Base-by-base conservation (phyloP, 495 filamentous ascomycete species). In the Aspergillus homomorphus region DNA sequence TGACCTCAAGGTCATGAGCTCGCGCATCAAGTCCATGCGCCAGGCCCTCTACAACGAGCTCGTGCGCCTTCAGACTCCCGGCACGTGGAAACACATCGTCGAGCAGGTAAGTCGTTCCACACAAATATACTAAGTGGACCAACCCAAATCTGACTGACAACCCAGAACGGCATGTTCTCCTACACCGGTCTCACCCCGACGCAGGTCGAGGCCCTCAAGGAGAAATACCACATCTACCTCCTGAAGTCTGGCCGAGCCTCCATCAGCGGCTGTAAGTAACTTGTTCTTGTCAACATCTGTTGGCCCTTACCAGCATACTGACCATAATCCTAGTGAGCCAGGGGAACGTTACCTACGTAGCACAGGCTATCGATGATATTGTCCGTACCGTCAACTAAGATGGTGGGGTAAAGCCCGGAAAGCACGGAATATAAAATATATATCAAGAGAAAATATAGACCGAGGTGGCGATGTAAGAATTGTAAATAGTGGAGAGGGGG, bases 121-220 rank as follows among this genome's bases (percentile, higher is more conserved):
- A 21, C 19, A 14, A 26, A 21, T 38, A n/a, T n/a, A n/a, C n/a
- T n/a, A n/a, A n/a, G 8, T 21, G 42, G 24, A 14, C 14, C 19
- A 33, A 24, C 42, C 51, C 33, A 18, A 19, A 30, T 42, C 45
- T 14, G 48, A 19, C 12, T 16, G 12, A 49, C 26, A 60, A 3
- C 3, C 22, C 52, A 81, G 76, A 80, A 74, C 53, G 79, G 79
- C 30, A 82, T 82, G 79, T 82, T 82, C 62, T 79, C 76, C 44
- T 79, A 79, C 66, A 81, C 78, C 20, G 77, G 77, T 44, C 66
- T 80, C 3, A 75, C 73, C 44, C 70, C 71, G 24, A 69, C 72
- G 42, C 77, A 80, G 67, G 73, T 78, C 55, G 65, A 74, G 53
- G 67, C 67, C 23, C 65, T 78, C 59, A 77, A 77, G 66, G 76